Conservation (phyloP, 148 eudicot genomes). For the Rhododendron ferrugineum region DNA sequence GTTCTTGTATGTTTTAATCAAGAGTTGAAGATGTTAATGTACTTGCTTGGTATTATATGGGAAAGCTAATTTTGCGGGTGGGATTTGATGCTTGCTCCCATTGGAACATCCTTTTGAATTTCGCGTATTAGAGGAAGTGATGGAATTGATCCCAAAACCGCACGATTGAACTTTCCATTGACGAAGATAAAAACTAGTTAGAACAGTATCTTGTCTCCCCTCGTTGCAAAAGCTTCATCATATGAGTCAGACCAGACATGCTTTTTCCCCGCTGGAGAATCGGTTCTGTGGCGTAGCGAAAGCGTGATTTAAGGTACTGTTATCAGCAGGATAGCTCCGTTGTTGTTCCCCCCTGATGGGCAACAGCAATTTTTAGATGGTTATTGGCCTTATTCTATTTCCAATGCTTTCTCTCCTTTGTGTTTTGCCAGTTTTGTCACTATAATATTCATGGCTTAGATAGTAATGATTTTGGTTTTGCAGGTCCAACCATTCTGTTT, state of each 20-base stretch:
- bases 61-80: neutral
- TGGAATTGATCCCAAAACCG: no score
- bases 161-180: no score
- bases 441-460: neutral
- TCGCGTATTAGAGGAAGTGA: neutral
- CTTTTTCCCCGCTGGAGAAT: no score
- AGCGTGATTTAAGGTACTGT: no score
- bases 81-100: neutral
- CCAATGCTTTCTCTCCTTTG: neutral
- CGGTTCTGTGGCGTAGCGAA: no score
- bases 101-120: neutral
- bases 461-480: constrained; percentile 12
- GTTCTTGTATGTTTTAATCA: neutral
- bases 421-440: neutral
- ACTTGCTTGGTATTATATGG: neutral
- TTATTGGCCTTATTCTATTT: neutral
- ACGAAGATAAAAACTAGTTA: neutral
- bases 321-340: no score
- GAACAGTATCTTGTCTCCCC: neutral
- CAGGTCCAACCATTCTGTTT: constrained; percentile 96
- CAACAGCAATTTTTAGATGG: neutral
- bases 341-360: no score
- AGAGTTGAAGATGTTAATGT: neutral
- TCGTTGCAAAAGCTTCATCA: neutral
- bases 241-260: no score